Conservation (phyloP, 768 basidiomycete species). For the Saitozyma podzolica region DNA sequence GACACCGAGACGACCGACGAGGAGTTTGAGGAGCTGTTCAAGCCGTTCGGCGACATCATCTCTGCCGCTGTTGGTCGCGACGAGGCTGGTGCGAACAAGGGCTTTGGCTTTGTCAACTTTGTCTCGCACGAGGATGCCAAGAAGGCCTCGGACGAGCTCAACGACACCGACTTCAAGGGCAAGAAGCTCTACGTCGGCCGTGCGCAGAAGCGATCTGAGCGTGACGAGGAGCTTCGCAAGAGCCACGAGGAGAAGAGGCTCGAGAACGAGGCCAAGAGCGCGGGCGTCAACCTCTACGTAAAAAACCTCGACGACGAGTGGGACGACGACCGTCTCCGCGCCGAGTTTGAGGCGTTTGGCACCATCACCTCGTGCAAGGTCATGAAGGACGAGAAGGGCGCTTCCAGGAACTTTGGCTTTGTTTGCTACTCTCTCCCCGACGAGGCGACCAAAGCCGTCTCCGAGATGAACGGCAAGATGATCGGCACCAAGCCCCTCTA, state of each 20-base stretch:
- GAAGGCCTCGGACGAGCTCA: slow-evolving; percentile 80
- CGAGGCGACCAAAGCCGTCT: slow-evolving; percentile 98
- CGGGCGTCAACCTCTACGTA: slow-evolving; percentile 98
- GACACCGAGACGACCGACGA: slow-evolving; percentile 79
- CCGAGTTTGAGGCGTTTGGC: slow-evolving; percentile 95
- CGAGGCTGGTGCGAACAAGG: slow-evolving; percentile 88
- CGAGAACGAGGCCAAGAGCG: slow-evolving; percentile 97
- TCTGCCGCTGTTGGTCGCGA: slow-evolving; percentile 82
- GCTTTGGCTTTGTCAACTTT: slow-evolving; percentile 96
- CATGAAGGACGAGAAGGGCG: slow-evolving; percentile 94
- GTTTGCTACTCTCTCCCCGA: slow-evolving; percentile 98
- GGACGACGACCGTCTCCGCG: slow-evolving; percentile 94
- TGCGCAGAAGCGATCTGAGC: slow-evolving; percentile 97
- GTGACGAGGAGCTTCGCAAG: slow-evolving; percentile 91
- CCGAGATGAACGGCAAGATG: slow-evolving; percentile 99
- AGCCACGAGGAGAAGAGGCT: slow-evolving; percentile 93
- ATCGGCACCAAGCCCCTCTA: slow-evolving; percentile 97
- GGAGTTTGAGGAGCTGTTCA: slow-evolving; percentile 81
- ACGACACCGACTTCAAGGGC: slow-evolving; percentile 80
- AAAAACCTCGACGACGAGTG: slow-evolving; percentile 95
- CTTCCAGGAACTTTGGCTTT: slow-evolving; percentile 95
- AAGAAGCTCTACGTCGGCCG: slow-evolving; percentile 92
- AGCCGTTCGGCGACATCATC: slow-evolving; percentile 74
- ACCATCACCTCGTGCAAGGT: slow-evolving; percentile 98
- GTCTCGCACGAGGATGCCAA: slow-evolving; percentile 89